Conservation (phyloP, 2,329 filamentous ascomycete genomes). For the Plectosphaerella plurivora region DNA sequence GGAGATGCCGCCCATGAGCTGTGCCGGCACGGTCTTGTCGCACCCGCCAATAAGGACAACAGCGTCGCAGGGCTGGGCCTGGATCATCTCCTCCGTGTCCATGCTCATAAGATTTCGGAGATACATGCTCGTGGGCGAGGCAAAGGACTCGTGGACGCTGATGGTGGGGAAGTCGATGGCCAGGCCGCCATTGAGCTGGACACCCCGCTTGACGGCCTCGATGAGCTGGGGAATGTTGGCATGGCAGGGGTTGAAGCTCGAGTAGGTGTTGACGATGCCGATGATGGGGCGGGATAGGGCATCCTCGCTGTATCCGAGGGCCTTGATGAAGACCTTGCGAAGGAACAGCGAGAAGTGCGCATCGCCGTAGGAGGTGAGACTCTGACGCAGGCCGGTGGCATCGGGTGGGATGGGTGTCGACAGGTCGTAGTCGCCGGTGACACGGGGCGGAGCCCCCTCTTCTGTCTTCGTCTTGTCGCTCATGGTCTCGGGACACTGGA, state of each 20-base stretch:
- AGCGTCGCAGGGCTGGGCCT: constrained; percentile 65
- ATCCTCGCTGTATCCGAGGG: constrained; percentile 68
- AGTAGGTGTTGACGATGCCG: constrained; percentile 72
- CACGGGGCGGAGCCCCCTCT: background rate
- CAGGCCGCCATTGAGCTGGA: constrained; percentile 62
- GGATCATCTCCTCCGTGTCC: constrained; percentile 77
- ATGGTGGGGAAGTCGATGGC: constrained; percentile 73
- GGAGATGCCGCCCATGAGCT: constrained; percentile 71
- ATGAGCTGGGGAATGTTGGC: constrained; percentile 68
- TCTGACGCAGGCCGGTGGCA: constrained; percentile 53
- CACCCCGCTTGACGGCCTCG: constrained; percentile 64
- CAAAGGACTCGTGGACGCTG: constrained; percentile 65
- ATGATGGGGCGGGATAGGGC: constrained; percentile 66
- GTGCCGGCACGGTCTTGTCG: constrained; percentile 70
- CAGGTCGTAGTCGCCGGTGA: constrained; percentile 54
- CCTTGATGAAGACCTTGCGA: constrained; percentile 74
- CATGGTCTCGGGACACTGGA: too few species aligned
- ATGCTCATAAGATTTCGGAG: constrained; percentile 72
- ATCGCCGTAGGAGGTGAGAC: constrained; percentile 66
- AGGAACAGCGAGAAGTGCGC: constrained; percentile 72
- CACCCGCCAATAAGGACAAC: constrained; percentile 67
- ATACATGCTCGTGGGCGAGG: constrained; percentile 70
- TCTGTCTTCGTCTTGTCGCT: too few species aligned
- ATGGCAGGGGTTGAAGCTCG: constrained; percentile 71
- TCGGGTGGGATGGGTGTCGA: constrained; percentile 42